These are phyloP conservation scores for Fusarium armeniacum DNA, from an alignment of 2,329 filamentous ascomycete species.

Conservation along the genomic window DNA sequence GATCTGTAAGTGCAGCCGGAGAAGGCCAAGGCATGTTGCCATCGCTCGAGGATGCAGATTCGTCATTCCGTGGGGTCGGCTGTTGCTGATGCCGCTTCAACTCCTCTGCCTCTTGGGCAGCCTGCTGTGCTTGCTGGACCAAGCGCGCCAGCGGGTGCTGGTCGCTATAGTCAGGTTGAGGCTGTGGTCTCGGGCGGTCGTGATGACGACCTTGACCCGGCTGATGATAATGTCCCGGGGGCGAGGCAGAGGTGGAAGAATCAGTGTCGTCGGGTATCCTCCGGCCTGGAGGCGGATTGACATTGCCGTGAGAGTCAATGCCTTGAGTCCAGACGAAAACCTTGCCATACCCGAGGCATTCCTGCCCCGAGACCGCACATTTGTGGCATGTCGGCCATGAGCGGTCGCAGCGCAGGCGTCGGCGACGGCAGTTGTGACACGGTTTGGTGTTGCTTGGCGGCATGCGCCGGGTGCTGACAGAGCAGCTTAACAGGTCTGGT, in stretches of 20 bases:
- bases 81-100: constrained; percentile 26
- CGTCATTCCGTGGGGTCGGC: constrained; percentile 8
- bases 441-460: constrained; percentile 58
- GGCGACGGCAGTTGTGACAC: constrained; percentile 74
- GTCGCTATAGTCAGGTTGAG: constrained; percentile 40
- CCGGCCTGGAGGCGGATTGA: constrained; percentile 52
- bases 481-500: constrained; percentile 41
- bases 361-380: constrained; percentile 67
- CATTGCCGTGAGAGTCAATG: constrained; percentile 64
- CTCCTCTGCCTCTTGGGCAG: constrained; percentile 37
- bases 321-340: constrained; percentile 71
- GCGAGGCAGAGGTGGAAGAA: constrained; percentile 31
- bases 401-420: constrained; percentile 72
- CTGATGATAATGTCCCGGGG: constrained; percentile 10
- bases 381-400: constrained; percentile 72
- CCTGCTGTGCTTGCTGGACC: constrained; percentile 33
- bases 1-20: constrained; percentile 62
- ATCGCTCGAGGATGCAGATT: constrained; percentile 20
- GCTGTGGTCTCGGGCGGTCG: constrained; percentile 29
- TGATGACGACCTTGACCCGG: constrained; percentile 22
- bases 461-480: constrained; percentile 52
- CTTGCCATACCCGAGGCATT: constrained; percentile 73
- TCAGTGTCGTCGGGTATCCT: constrained; percentile 43
- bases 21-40: constrained; percentile 40
- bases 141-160: constrained; percentile 42